Evolutionary conservation across 2,329 filamentous ascomycete genomes (phyloP), one percentile per base, ranked within the genome.

Genomic region (Colletotrichum endophyticum): DNA sequence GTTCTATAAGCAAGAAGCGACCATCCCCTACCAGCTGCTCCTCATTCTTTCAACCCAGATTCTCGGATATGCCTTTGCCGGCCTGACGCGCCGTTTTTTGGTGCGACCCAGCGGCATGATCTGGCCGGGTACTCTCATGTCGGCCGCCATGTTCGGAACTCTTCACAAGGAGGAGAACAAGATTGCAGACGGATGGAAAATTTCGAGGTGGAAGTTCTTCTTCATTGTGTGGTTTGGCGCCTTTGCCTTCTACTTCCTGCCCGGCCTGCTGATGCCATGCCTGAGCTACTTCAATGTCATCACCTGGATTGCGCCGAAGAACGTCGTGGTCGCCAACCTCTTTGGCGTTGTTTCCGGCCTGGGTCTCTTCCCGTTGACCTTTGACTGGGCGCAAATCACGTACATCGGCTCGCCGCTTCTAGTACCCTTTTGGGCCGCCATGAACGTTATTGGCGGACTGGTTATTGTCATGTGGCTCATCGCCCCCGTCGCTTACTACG

Each of bases 311-410:
- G 94, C 94, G 4, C 95, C 95, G 0, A 93, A 95, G 79, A 98
- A 94, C 79, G 94, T 97, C n/a, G 92, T 98, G 5, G 87, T 98
- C 61, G 94, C 95, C 34, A 98, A 98, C 83, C 87, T 98, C 78
- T 98, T 98, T 81, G 95, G 95, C 19, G 94, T 96, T 19, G 91
- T 92, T n/a, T 96, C 95, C 3, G 95, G 95, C 4, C 89, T 98
- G 16, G 95, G 95, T 1, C 86, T 98, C 39, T 95, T 98, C 77
- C 95, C 95, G 0, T 83, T 98, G 80, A 98, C 95, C 0, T 98
- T 98, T 81, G 95, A 98, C 86, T 98, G 95, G 95, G 94, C 95
- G 1, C 95, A 98, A 82, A 93, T 98, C 78, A 95, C 95, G 1
- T 94, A 96, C 81, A 97, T 98, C 80, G 95, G 95, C 19, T 97